A percentile compares a stretch with the other conserved stretches of the same genome.
Conservation (phyloP, 495 filamentous ascomycete species). For the Hypomontagnella submonticulosa region DNA sequence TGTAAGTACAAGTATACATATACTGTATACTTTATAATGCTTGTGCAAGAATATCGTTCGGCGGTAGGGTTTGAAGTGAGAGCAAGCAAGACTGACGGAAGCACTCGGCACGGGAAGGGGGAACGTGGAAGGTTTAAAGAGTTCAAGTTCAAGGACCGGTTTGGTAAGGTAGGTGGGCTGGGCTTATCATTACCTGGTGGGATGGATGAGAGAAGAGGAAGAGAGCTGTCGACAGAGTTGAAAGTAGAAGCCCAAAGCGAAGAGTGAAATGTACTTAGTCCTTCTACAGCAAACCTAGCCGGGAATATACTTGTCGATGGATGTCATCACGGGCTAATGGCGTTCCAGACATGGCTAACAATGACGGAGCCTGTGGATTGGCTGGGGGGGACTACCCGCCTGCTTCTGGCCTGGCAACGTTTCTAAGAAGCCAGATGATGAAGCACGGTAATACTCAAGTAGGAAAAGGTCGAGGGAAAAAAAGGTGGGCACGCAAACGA, state of each 20-base stretch:
- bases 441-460: slow-evolving; percentile 46
- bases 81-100: slow-evolving; percentile 29
- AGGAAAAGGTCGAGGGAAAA: slow-evolving; percentile 48
- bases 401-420: slow-evolving; percentile 38
- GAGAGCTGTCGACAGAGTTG: slow-evolving; percentile 13
- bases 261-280: slow-evolving; percentile 41
- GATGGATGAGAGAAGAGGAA: slow-evolving; percentile 35
- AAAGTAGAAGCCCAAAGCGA: slow-evolving; percentile 44
- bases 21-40: slow-evolving; percentile 21
- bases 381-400: slow-evolving; percentile 41
- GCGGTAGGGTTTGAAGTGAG: slow-evolving; percentile 19
- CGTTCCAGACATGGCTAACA: slow-evolving; percentile 42
- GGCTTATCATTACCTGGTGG: slow-evolving; percentile 44
- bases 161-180: slow-evolving; percentile 30
- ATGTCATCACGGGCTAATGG: slow-evolving; percentile 48
- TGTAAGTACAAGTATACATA: slow-evolving; percentile 9
- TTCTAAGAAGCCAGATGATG: slow-evolving; percentile 39
- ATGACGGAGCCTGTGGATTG: slow-evolving; percentile 45
- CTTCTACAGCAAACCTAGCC: slow-evolving; percentile 46
- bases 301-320: slow-evolving; percentile 47
- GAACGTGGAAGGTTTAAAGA: slow-evolving; percentile 46
- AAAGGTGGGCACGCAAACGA: slow-evolving; percentile 45
- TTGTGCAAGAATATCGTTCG: slow-evolving; percentile 13
- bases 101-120: slow-evolving; percentile 37
- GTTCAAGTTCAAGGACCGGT: slow-evolving; percentile 26